Evolutionary conservation across 164 flowering plant species (phyloP), one percentile per base, ranked within the genome.

Genomic region (Akebia trifoliata): DNA sequence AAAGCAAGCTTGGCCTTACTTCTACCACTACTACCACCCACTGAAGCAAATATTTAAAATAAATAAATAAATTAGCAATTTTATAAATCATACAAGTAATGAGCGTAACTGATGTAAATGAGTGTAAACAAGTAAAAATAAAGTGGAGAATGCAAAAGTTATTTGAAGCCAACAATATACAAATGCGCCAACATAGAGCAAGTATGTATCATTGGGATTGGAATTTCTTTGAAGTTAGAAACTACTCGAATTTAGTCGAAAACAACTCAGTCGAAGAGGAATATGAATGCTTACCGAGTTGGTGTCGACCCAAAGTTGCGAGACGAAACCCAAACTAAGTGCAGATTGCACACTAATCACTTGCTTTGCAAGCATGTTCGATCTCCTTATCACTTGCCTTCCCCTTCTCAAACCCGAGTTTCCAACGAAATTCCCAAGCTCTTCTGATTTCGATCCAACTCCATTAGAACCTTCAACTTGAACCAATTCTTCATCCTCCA

Each of bases 281-380:
- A 26, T 11, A 30, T 7, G 0, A 20, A 15, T 5, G 39, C 94
- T 81, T 63, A 90, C 95, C 34, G 87, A 74, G 58, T 32, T 40
- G 9, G 85, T 76, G 62, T 90, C 84, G 32, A 90, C 89, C 95
- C 95, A 90, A 61, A 90, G 84, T 62, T 90, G 85, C 0, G 93
- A 79, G 15, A 90, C 81, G 56, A 86, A 90, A 11, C 95, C 95
- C 70, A 87, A 65, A 67, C 77, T 73, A 20, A 72, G 72, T 57
- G 93, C 97, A 62, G 88, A 80, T 20, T 73, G 74, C 44, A 83
- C 63, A 66, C 90, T 81, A 49, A 90, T 82, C 14, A 87, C 95
- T 78, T 83, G 97, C 79, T 90, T 87, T 6, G 97, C 97, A 25
- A 90, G 57, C 56, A 90, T 34, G 43, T 50, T 82, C 9, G 88